Base-by-base conservation (phyloP, 108 stramenopile genomes). In the Cyclotella distinguenda region DNA sequence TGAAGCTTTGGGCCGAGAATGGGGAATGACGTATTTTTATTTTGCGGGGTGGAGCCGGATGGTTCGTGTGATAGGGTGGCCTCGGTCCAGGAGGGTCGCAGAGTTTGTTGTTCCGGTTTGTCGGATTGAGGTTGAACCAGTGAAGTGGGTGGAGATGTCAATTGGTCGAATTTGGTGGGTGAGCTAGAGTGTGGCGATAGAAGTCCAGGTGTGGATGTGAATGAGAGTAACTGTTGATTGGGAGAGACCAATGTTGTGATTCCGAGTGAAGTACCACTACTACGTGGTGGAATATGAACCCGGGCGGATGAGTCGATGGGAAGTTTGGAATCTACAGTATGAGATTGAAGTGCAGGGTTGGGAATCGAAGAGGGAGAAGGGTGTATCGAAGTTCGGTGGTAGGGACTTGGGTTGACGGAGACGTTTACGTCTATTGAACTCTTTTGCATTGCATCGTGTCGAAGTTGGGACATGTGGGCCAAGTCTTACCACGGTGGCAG, bases 1-100 rank as follows among this genome's bases (percentile, higher is more conserved):
- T 82, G 76, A 11, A 93, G 72, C 19, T 86, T 79, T 39, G 78
- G 57, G 9, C 88, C 91, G 6, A 88, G 54, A 33, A 88, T 39
- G n/a, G 91, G 91, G 80, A 19, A 63, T 61, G 27, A 72, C 72
- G 11, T 54, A 62, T 55, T 46, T 55, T 38, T 57, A 32, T 38
- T 34, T 40, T 42, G 9, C 55, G 33, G 61, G 5, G 28, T 56
- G 9, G 21, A 23, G 26, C 27, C 4, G 19, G 47, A 18, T 15
- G 47, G 13, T 56, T 13, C 35, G 21, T 54, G 34, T 39, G 77
- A 60, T 23, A 87, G 57, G 25, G 79, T 81, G 15, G 73, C 64
- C 54, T 88, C 87, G 3, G 61, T 48, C 36, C 63, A 47, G 12
- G 72, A 58, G 16, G 87, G 87, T 39, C 59, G 68, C 6, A 76